Evolutionary conservation across 805 yeast genomes (phyloP).

Genomic region (Starmerella stellata): DNA sequence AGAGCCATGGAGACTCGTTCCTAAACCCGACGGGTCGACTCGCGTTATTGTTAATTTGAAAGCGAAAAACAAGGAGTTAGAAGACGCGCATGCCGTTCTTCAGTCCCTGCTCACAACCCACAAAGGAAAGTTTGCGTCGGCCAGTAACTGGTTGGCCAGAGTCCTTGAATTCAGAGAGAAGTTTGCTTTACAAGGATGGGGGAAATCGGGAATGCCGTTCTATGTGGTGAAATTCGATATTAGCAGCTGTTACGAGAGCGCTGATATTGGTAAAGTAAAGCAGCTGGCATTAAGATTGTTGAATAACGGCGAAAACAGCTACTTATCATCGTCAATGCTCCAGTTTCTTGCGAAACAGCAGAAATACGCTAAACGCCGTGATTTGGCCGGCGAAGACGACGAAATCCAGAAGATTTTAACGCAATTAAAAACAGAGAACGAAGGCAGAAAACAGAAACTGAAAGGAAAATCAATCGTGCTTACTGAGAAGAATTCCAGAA

Average conservation of each 20-base stretch:
- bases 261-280: constrained; percentile 21
- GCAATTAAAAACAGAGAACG: background rate
- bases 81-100: constrained; percentile 17
- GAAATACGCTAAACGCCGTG: background rate
- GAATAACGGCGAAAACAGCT: background rate
- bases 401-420: no score
- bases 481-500: background rate
- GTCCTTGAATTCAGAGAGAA: constrained; percentile 23
- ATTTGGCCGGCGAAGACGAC: background rate
- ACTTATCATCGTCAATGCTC: background rate
- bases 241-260: constrained; percentile 55
- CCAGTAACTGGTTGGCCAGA: constrained; percentile 30
- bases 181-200: constrained; percentile 13
- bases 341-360: background rate
- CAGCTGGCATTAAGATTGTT: constrained; percentile 2
- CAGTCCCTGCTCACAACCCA: constrained; percentile 27
- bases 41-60: constrained; percentile 14
- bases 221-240: constrained; percentile 58
- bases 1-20: constrained; percentile 9
- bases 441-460: background rate
- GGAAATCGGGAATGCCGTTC: constrained; percentile 13
- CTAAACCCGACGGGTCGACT: constrained; percentile 10
- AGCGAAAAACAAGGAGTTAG: constrained; percentile 6
- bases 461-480: background rate
- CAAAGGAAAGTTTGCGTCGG: background rate